Conservation (phyloP, 768 basidiomycete species). For the Phanerochaete sordida region DNA sequence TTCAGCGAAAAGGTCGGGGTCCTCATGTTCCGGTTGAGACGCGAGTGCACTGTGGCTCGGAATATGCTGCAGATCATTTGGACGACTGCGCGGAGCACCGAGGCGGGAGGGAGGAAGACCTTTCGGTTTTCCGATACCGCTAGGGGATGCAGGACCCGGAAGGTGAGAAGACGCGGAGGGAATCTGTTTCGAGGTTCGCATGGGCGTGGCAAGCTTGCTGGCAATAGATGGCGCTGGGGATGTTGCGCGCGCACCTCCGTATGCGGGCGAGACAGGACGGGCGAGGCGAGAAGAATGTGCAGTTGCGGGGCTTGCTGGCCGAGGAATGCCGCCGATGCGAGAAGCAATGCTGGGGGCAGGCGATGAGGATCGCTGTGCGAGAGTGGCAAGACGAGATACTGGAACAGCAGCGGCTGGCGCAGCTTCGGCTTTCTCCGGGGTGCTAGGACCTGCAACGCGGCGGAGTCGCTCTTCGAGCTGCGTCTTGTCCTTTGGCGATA, state of each 20-base stretch:
- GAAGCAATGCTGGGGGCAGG: slow-evolving; percentile 38
- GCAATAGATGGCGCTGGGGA: slow-evolving; percentile 37
- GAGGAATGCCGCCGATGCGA: slow-evolving; percentile 41
- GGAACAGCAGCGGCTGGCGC: slow-evolving; percentile 35
- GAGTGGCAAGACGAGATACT: slow-evolving; percentile 50
- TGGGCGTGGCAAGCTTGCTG: slow-evolving; percentile 43
- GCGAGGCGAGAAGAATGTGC: slow-evolving; percentile 36
- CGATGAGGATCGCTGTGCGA: slow-evolving; percentile 46
- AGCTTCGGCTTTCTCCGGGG: slow-evolving; percentile 36
- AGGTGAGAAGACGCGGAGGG: slow-evolving; percentile 21
- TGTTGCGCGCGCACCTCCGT: slow-evolving; percentile 26
- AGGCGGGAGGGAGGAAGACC: slow-evolving; percentile 74
- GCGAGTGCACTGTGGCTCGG: slow-evolving; percentile 2
- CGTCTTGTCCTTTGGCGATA: slow-evolving; percentile 86
- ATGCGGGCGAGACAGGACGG: slow-evolving; percentile 40
- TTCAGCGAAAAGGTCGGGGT: not conserved
- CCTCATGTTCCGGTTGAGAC: not conserved
- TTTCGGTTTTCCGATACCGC: slow-evolving; percentile 50
- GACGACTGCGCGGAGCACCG: slow-evolving; percentile 57
- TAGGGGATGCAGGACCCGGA: slow-evolving; percentile 33
- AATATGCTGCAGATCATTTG: slow-evolving; percentile 20
- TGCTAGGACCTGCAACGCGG: slow-evolving; percentile 69
- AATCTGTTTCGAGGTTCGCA: slow-evolving; percentile 9
- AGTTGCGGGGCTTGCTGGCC: slow-evolving; percentile 46
- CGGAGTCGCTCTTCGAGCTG: slow-evolving; percentile 88